Conservation (phyloP, 2,329 filamentous ascomycete genomes). For the Graphilbum ipis-grandicollis region DNA sequence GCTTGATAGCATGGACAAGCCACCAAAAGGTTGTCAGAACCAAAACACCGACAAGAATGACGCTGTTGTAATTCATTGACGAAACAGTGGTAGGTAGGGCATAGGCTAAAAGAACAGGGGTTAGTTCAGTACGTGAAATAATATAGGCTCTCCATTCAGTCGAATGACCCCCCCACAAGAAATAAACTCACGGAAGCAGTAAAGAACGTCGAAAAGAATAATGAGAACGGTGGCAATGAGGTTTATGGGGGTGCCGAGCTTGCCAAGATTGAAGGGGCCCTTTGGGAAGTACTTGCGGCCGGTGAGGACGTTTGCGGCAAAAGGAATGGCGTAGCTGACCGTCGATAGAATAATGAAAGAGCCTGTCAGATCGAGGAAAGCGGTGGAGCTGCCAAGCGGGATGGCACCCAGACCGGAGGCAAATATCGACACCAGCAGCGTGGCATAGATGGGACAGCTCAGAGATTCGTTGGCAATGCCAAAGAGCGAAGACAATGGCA, state of each 20-base stretch:
- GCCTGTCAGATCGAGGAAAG: slow-evolving; percentile 38
- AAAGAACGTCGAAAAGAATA: slow-evolving; percentile 37
- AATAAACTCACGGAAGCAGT: slow-evolving; percentile 37
- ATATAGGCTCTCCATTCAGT: too few species aligned
- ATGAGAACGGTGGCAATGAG: slow-evolving; percentile 32
- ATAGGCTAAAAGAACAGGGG: slow-evolving; percentile 18
- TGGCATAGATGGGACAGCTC: slow-evolving; percentile 41
- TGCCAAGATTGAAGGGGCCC: slow-evolving; percentile 36
- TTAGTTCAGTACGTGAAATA: too few species aligned
- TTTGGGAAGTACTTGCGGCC: slow-evolving; percentile 30
- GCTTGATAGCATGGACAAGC: slow-evolving; percentile 24
- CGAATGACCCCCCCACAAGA: too few species aligned
- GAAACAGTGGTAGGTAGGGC: slow-evolving; percentile 21
- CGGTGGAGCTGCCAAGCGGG: slow-evolving; percentile 33
- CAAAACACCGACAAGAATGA: slow-evolving; percentile 32
- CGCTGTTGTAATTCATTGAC: slow-evolving; percentile 35
- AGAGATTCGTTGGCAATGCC: slow-evolving; percentile 32
- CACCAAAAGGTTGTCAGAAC: slow-evolving; percentile 30
- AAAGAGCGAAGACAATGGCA: slow-evolving; percentile 36
- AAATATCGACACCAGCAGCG: slow-evolving; percentile 33
- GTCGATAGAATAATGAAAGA: slow-evolving; percentile 40
- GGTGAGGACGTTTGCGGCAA: slow-evolving; percentile 32
- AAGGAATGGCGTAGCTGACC: slow-evolving; percentile 32
- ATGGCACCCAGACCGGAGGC: slow-evolving; percentile 38
- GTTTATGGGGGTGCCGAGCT: slow-evolving; percentile 31